Evolutionary conservation across 768 basidiomycete species (phyloP).

Genomic region (Termitomyces sp.): DNA sequence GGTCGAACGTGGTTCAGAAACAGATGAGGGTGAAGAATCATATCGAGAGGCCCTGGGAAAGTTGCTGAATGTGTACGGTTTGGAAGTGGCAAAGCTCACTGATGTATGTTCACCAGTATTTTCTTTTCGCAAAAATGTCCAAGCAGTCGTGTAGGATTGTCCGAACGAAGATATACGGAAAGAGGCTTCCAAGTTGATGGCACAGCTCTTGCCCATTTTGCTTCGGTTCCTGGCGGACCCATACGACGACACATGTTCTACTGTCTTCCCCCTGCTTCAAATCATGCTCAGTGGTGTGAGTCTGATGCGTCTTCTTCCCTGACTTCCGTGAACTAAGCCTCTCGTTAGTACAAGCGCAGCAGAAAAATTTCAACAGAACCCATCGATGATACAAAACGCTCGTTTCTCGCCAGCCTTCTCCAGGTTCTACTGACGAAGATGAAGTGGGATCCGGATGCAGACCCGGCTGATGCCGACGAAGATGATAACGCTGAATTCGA

Average conservation of each 20-base stretch:
- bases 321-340: background rate
- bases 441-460: slow-evolving; percentile 84
- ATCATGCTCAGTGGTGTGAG: slow-evolving; percentile 70
- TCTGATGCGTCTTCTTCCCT: slow-evolving; percentile 9
- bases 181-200: slow-evolving; percentile 61
- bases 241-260: slow-evolving; percentile 83
- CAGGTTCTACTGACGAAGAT: slow-evolving; percentile 80
- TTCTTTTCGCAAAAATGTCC: background rate
- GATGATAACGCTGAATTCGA: slow-evolving; percentile 84
- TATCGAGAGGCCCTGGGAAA: slow-evolving; percentile 88
- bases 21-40: slow-evolving; percentile 84
- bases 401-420: slow-evolving; percentile 76
- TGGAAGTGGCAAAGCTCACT: slow-evolving; percentile 77
- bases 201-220: slow-evolving; percentile 72
- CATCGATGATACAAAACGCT: slow-evolving; percentile 58
- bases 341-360: slow-evolving; percentile 69
- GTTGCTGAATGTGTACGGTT: slow-evolving; percentile 74
- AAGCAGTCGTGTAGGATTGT: slow-evolving; percentile 42
- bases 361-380: slow-evolving; percentile 57
- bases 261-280: slow-evolving; percentile 78
- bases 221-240: slow-evolving; percentile 87
- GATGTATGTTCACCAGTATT: slow-evolving; percentile 51
- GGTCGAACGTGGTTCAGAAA: slow-evolving; percentile 55
- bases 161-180: slow-evolving; percentile 51
- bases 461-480: slow-evolving; percentile 80